Conservation (phyloP, 2,329 filamentous ascomycete species). For the Neonectria punicea region DNA sequence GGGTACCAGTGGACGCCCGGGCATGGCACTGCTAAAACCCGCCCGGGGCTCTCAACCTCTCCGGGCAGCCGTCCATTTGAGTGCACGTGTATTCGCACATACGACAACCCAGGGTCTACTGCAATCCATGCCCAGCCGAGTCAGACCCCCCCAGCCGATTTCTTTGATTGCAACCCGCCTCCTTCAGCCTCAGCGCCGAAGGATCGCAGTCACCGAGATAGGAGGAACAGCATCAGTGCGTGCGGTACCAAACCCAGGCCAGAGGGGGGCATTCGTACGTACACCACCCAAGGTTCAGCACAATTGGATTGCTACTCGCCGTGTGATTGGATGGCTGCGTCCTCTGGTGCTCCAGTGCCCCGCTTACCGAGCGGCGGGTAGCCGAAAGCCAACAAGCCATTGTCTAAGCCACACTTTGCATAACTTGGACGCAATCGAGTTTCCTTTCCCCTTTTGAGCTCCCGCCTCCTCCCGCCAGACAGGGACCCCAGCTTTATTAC, state of each 20-base stretch:
- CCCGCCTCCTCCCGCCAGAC: background rate
- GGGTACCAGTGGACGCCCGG: too few species aligned
- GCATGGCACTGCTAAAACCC: background rate
- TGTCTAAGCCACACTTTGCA: slow-evolving; percentile 40
- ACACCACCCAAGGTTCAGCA: slow-evolving; percentile 6
- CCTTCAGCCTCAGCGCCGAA: slow-evolving; percentile 9
- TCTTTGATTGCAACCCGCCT: slow-evolving; percentile 4
- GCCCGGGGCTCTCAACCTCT: background rate
- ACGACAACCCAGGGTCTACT: slow-evolving; percentile 6
- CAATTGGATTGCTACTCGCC: background rate
- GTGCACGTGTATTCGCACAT: background rate
- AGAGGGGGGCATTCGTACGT: background rate
- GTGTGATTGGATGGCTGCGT: slow-evolving; percentile 23
- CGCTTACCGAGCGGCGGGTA: slow-evolving; percentile 33
- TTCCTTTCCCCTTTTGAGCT: slow-evolving; percentile 6
- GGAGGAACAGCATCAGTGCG: slow-evolving; percentile 13
- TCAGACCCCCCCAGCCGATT: slow-evolving; percentile 7
- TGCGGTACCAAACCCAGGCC: background rate
- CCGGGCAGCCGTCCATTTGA: too few species aligned
- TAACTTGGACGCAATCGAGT: slow-evolving; percentile 6
- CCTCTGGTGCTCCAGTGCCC: slow-evolving; percentile 13
- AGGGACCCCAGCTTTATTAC: background rate
- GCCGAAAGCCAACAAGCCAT: slow-evolving; percentile 25
- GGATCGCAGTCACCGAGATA: slow-evolving; percentile 10
- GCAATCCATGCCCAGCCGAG: background rate